Percentiles rank a stretch among this genome's conserved stretches.
Evolutionary conservation across 1,284 basidiomycete species (phyloP).

Genomic region (Baeospora myosura): DNA sequence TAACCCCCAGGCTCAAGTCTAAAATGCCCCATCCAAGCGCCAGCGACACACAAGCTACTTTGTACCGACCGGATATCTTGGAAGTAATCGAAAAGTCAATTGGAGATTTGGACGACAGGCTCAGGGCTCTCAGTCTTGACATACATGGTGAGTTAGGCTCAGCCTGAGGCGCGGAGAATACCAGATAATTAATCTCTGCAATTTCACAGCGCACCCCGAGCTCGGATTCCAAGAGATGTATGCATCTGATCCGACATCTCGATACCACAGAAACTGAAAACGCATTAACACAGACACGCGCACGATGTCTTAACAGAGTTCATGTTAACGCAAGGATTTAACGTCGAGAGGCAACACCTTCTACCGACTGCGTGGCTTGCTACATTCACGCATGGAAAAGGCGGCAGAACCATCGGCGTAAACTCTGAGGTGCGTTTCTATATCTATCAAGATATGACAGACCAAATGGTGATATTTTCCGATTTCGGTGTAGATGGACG

Average conservation of each 20-base stretch:
- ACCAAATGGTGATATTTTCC: conserved; percentile 10
- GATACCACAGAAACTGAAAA: conserved; percentile 7
- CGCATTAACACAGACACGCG: conserved; percentile 33
- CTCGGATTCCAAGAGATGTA: conserved; percentile 50
- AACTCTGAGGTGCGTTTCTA: conserved; percentile 53
- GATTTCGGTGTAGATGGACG: conserved; percentile 40
- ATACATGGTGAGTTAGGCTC: conserved; percentile 49
- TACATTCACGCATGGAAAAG: conserved; percentile 46
- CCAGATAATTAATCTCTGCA: neutral
- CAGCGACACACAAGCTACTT: no score
- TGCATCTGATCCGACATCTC: conserved; percentile 14
- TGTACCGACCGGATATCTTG: conserved; percentile 39
- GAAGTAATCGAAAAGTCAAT: conserved; percentile 52
- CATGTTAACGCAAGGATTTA: conserved; percentile 51
- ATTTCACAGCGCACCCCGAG: conserved; percentile 48
- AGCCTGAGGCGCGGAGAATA: neutral
- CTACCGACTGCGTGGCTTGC: conserved; percentile 70
- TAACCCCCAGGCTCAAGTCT: no score
- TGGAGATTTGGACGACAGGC: conserved; percentile 42
- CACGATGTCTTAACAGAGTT: conserved; percentile 51
- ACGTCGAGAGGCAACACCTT: conserved; percentile 48
- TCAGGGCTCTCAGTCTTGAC: conserved; percentile 56
- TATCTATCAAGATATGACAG: conserved; percentile 20
- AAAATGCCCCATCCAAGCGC: no score
- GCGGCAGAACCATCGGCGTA: conserved; percentile 56